Percentiles rank a stretch among this genome's conserved stretches.
Evolutionary conservation across 352 stramenopile genomes (phyloP).

Genomic region (Sclerospora graminicola): DNA sequence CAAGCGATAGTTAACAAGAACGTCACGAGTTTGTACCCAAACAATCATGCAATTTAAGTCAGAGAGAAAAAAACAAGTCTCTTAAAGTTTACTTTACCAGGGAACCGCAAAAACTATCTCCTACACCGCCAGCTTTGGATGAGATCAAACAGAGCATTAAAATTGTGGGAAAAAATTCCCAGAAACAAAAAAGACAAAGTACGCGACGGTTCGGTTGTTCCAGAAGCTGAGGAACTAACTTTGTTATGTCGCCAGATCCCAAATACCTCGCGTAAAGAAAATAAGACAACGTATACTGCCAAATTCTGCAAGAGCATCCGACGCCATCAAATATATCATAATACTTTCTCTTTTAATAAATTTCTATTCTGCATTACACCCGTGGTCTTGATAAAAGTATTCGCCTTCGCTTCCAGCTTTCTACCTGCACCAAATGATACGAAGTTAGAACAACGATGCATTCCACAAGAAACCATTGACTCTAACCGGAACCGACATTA

Average conservation of each 20-base stretch:
- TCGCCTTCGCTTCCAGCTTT: too few relatives aligned
- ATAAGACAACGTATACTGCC: constrained; percentile 69
- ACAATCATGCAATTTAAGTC: too few relatives aligned
- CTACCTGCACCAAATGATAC: too few relatives aligned
- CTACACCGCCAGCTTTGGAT: constrained; percentile 69
- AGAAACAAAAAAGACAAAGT: constrained; percentile 85
- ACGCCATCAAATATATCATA: constrained; percentile 5
- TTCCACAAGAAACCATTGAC: neutral
- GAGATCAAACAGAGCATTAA: constrained; percentile 72
- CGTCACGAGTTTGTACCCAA: too few relatives aligned
- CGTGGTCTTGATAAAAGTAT: constrained; percentile 67
- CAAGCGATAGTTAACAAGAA: too few relatives aligned
- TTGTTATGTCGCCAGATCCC: constrained; percentile 71
- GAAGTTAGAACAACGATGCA: too few relatives aligned
- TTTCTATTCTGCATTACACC: constrained; percentile 19
- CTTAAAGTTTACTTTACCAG: too few relatives aligned
- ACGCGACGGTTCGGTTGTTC: constrained; percentile 70
- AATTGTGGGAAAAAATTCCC: constrained; percentile 78
- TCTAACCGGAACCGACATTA: constrained; percentile 28
- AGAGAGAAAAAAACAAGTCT: too few relatives aligned
- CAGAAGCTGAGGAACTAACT: constrained; percentile 80
- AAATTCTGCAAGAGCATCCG: constrained; percentile 34
- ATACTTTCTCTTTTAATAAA: neutral
- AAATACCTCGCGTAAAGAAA: constrained; percentile 68
- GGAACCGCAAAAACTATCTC: too few relatives aligned